phyloP scores from a whole-genome alignment of 139 green algal genomes.

The Chlamydomonas schloesseri region DNA sequence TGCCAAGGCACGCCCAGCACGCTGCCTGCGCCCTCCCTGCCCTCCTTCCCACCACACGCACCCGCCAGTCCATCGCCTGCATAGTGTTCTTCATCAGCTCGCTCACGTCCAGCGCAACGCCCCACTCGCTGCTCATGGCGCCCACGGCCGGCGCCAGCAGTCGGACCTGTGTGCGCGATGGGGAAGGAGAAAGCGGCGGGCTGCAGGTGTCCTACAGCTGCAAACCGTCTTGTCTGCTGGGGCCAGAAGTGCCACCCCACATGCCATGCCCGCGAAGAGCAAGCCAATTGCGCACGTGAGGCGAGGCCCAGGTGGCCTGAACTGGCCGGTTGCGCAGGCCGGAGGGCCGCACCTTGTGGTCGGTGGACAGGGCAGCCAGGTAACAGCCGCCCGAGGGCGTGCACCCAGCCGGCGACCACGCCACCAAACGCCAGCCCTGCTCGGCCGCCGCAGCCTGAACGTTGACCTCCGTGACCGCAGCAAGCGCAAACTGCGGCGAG shows the following conservation, averaged over 20 bases:
- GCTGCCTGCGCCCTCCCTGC: background rate
- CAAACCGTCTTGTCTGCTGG: too few relatives aligned
- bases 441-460: background rate
- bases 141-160: background rate
- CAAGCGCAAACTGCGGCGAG: slow-evolving; percentile 23
- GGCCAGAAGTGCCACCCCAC: too few relatives aligned
- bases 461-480: slow-evolving; percentile 1
- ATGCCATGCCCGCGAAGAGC: background rate
- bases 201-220: too few relatives aligned
- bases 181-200: too few relatives aligned
- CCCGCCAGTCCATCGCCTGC: background rate
- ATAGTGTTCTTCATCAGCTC: background rate
- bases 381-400: slow-evolving; percentile 8
- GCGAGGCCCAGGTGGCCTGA: background rate
- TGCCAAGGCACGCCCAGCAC: background rate
- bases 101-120: background rate
- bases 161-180: background rate
- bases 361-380: background rate
- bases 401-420: slow-evolving; percentile 26
- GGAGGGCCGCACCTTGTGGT: slow-evolving; percentile 9
- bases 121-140: slow-evolving; percentile 12
- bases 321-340: background rate
- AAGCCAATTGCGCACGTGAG: background rate
- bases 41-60: background rate
- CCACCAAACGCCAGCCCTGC: background rate